phyloP scores from a whole-genome alignment of 306 rosid species.

The Abrus precatorius region DNA sequence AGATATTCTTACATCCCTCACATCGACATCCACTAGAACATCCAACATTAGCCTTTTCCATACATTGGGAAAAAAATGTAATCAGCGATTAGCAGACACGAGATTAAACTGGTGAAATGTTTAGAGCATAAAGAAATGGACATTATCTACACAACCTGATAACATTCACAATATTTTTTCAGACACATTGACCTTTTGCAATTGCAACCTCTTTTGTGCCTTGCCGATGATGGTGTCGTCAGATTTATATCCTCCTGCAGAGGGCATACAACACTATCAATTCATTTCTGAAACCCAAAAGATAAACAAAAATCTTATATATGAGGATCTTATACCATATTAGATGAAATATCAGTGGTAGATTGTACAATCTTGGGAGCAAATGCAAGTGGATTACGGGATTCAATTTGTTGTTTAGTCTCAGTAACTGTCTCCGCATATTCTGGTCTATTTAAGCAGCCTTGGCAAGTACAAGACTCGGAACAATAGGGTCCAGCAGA shows the following conservation, averaged over 20 bases:
- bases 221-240: constrained; percentile 68
- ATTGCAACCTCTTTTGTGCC: constrained; percentile 82
- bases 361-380: constrained; percentile 63
- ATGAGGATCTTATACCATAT: constrained; percentile 49
- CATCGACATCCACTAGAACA: constrained; percentile 82
- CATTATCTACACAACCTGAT: constrained; percentile 61
- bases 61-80: background rate
- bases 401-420: constrained; percentile 56
- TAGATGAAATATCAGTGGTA: constrained; percentile 45
- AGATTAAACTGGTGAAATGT: constrained; percentile 19
- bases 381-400: constrained; percentile 80
- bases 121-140: constrained; percentile 22
- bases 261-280: constrained; percentile 37
- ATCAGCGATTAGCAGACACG: constrained; percentile 23
- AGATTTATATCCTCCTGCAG: constrained; percentile 60
- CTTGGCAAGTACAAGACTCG: constrained; percentile 69
- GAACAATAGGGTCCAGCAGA: constrained; percentile 64
- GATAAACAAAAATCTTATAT: constrained; percentile 2
- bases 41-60: constrained; percentile 70
- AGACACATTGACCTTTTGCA: constrained; percentile 81
- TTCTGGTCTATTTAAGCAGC: constrained; percentile 69
- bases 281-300: constrained; percentile 36
- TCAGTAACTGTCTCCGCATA: constrained; percentile 57
- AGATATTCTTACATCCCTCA: constrained; percentile 68
- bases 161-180: constrained; percentile 89